These are phyloP conservation scores for Alternaria ethzedia DNA, from an alignment of 2,329 filamentous ascomycete genomes.

Conservation along the genomic window DNA sequence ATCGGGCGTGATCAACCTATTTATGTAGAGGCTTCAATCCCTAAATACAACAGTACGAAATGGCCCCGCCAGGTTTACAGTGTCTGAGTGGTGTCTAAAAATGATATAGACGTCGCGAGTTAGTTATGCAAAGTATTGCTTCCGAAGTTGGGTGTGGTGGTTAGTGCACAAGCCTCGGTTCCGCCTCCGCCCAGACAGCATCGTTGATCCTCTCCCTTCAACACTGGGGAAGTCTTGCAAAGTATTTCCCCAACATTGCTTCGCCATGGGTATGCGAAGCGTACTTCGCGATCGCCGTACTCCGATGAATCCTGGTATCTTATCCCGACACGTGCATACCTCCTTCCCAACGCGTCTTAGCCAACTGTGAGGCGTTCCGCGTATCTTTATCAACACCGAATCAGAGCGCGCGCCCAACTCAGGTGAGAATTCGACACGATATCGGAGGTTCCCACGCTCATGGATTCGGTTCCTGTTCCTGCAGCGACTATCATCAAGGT, in stretches of 20 bases:
- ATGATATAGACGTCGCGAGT: not conserved
- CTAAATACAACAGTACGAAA: not conserved
- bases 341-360: slow-evolving; percentile 9
- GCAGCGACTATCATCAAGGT: slow-evolving; percentile 5
- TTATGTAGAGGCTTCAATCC: slow-evolving; percentile 53
- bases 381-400: slow-evolving; percentile 9
- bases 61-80: not conserved
- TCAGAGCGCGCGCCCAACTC: not conserved
- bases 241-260: not conserved
- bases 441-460: slow-evolving; percentile 2
- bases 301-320: slow-evolving; percentile 3
- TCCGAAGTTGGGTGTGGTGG: not conserved
- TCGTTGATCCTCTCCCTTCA: not conserved
- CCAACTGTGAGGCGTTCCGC: not conserved
- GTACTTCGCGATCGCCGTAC: not conserved
- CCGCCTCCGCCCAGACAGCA: not conserved
- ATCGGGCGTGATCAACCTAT: slow-evolving; percentile 88
- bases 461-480: slow-evolving; percentile 2
- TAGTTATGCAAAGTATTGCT: not conserved
- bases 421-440: slow-evolving; percentile 4
- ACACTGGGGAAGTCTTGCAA: not conserved
- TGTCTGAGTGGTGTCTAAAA: not conserved
- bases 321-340: not conserved
- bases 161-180: not conserved
- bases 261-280: not conserved